A percentile compares a stretch with the other conserved stretches of the same genome.
These are phyloP conservation scores for Populus alba DNA, from an alignment of 345 rosid species.

Conservation along the genomic window DNA sequence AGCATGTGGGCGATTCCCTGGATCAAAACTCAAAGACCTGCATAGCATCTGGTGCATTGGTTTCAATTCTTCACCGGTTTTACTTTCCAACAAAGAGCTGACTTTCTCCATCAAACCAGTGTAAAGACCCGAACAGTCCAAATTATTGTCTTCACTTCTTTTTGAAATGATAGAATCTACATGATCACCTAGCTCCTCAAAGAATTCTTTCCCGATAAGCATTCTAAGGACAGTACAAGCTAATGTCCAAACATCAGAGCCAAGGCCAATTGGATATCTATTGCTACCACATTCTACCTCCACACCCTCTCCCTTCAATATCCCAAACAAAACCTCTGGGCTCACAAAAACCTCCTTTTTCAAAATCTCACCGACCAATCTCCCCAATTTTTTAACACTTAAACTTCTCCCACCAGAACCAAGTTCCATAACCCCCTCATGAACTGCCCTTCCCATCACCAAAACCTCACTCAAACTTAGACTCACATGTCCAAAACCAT, in stretches of 20 bases:
- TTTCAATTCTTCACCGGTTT: conserved; percentile 34
- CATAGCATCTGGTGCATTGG: conserved; percentile 42
- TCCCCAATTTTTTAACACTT: conserved; percentile 28
- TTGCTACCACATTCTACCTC: conserved; percentile 23
- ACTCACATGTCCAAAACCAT: conserved; percentile 54
- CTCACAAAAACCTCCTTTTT: conserved; percentile 45
- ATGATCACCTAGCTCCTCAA: conserved; percentile 35
- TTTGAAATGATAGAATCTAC: conserved; percentile 24
- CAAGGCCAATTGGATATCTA: conserved; percentile 27
- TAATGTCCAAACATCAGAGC: conserved; percentile 75
- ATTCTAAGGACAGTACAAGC: conserved; percentile 57
- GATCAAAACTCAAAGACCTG: conserved; percentile 59
- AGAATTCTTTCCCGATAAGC: conserved; percentile 49
- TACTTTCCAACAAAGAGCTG: conserved; percentile 30
- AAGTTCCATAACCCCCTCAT: conserved; percentile 20
- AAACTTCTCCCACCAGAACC: conserved; percentile 29
- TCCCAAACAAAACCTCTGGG: conserved; percentile 59
- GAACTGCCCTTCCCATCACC: conserved; percentile 39
- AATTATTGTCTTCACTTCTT: conserved; percentile 26
- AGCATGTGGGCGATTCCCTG: conserved; percentile 49
- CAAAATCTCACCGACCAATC: conserved; percentile 32
- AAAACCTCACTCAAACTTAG: conserved; percentile 55
- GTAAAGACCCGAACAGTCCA: conserved; percentile 30
- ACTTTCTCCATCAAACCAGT: conserved; percentile 42
- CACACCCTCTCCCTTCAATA: conserved; percentile 39